Conservation (phyloP, 495 filamentous ascomycete genomes). For the Xylaria telfairii region DNA sequence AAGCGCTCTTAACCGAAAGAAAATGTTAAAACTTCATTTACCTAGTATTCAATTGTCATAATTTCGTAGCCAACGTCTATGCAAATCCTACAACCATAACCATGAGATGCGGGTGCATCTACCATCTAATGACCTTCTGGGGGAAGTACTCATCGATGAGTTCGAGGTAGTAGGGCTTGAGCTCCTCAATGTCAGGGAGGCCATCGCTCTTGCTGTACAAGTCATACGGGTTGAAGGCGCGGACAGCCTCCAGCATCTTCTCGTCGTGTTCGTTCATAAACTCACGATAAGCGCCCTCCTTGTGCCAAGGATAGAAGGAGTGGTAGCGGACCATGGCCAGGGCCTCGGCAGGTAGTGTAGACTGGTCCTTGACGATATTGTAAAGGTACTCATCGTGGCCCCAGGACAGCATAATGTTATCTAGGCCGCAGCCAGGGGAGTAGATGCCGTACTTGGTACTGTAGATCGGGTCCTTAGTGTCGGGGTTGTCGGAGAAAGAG, state of each 20-base stretch:
- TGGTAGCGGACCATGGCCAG: conserved; percentile 92
- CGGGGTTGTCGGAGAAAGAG: conserved; percentile 75
- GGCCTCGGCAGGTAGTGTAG: conserved; percentile 75
- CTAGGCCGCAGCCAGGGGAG: conserved; percentile 73
- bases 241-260: conserved; percentile 77
- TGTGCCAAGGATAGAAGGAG: conserved; percentile 91
- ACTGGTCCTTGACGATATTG: conserved; percentile 80
- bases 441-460: conserved; percentile 80
- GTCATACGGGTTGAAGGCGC: conserved; percentile 90
- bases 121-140: conserved; percentile 78
- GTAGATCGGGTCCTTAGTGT: conserved; percentile 69
- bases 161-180: conserved; percentile 84
- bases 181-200: conserved; percentile 71
- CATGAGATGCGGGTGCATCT: conserved; percentile 26
- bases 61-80: background rate
- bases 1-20: background rate
- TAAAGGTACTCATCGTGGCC: conserved; percentile 94
- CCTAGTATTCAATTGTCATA: background rate
- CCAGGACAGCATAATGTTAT: conserved; percentile 88
- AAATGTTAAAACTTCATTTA: background rate
- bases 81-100: background rate
- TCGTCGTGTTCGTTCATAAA: conserved; percentile 84
- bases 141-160: conserved; percentile 88
- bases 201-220: conserved; percentile 91
- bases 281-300: conserved; percentile 73